A percentile compares a stretch with the other conserved stretches of the same genome.
Evolutionary conservation across 192 early-diverging fungal species (phyloP).

Genomic region (Coemansia reversa): DNA sequence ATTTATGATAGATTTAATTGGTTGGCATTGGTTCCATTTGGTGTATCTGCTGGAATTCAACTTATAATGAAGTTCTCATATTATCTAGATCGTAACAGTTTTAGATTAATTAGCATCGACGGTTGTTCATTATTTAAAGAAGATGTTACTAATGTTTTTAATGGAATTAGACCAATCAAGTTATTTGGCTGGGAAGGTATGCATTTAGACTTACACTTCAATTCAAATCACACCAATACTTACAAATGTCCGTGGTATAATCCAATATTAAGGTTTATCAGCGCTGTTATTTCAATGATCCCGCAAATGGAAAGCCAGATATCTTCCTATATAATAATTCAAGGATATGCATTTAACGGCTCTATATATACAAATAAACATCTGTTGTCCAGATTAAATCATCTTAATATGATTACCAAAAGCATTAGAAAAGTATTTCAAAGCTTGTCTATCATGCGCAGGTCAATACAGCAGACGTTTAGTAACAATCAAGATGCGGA

Average conservation of each 20-base stretch:
- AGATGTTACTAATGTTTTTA: not conserved
- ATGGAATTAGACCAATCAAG: conserved; percentile 2
- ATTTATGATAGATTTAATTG: conserved; percentile 22
- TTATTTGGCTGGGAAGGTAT: conserved; percentile 10
- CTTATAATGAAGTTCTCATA: not conserved
- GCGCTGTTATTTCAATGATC: not conserved
- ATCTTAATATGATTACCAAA: not conserved
- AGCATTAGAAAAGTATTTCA: not conserved
- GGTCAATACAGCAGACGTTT: too few species aligned
- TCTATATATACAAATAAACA: not conserved
- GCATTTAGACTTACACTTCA: not conserved
- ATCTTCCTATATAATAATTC: conserved; percentile 1
- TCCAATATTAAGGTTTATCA: not conserved
- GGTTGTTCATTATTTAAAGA: too few species aligned
- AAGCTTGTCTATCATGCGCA: too few species aligned
- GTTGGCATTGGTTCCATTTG: conserved; percentile 21
- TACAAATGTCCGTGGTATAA: not conserved
- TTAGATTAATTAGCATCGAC: too few species aligned
- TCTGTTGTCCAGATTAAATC: not conserved
- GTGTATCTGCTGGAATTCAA: not conserved
- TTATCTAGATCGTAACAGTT: too few species aligned
- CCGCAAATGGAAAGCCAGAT: not conserved
- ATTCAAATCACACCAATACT: not conserved
- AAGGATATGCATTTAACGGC: not conserved
- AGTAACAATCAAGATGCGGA: too few species aligned